Conservation (phyloP, 257 asterid genomes). For the Thymus mandschuricus region DNA sequence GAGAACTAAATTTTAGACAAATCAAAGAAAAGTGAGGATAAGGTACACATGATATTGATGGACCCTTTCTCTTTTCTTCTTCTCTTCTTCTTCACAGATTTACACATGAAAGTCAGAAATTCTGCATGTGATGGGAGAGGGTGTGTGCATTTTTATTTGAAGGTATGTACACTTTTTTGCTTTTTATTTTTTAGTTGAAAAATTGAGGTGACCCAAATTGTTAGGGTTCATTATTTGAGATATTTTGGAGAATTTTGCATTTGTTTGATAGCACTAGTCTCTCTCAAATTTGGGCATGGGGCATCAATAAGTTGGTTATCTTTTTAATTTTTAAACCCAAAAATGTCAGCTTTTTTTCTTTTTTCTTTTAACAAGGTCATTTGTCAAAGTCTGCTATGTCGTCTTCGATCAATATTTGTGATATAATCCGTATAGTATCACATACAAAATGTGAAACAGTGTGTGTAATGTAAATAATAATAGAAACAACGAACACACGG, state of each 20-base stretch:
- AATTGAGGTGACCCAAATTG: conserved; percentile 36
- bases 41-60: conserved; percentile 33
- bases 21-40: conserved; percentile 35
- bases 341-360: not conserved
- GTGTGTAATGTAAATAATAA: no score
- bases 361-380: not conserved
- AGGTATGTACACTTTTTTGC: not conserved
- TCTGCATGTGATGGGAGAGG: conserved; percentile 39
- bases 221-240: conserved; percentile 4
- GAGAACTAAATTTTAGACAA: conserved; percentile 32
- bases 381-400: not conserved
- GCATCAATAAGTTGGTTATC: not conserved
- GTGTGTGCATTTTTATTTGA: not conserved
- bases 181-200: conserved; percentile 4
- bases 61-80: not conserved
- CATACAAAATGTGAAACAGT: no score
- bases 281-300: conserved; percentile 24
- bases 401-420: no score
- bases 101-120: conserved; percentile 36
- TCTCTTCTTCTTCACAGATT: conserved; percentile 16
- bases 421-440: no score
- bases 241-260: conserved; percentile 22
- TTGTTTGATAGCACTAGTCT: conserved; percentile 28
- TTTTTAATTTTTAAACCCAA: not conserved
- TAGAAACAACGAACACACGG: no score